These are phyloP conservation scores for Trichoderma koningii DNA, from an alignment of 2,329 filamentous ascomycete genomes.

Conservation along the genomic window DNA sequence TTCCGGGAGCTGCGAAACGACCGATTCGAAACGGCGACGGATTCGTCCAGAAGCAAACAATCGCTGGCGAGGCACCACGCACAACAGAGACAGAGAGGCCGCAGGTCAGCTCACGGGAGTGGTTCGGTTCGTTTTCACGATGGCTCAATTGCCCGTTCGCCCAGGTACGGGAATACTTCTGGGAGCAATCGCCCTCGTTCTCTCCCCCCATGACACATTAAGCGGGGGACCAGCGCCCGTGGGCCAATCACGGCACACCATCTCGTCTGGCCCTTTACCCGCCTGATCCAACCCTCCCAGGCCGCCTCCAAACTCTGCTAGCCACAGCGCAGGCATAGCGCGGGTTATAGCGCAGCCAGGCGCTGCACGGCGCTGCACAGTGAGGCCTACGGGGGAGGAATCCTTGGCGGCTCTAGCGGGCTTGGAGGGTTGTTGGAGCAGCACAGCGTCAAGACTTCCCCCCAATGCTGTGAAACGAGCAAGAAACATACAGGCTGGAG, in stretches of 20 bases:
- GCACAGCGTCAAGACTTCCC: background rate
- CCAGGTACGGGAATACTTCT: constrained; percentile 22
- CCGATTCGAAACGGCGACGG: constrained; percentile 8
- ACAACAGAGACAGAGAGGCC: constrained; percentile 10
- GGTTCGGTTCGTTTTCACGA: constrained; percentile 24
- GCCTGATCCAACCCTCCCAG: constrained; percentile 26
- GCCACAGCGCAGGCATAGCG: constrained; percentile 16
- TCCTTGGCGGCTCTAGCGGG: constrained; percentile 17
- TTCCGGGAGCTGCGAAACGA: background rate
- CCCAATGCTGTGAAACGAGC: constrained; percentile 3
- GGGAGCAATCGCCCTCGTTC: constrained; percentile 32
- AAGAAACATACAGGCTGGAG: background rate
- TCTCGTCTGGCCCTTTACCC: constrained; percentile 28
- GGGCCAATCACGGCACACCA: constrained; percentile 38
- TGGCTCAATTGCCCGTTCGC: constrained; percentile 27
- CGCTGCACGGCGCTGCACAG: constrained; percentile 16
- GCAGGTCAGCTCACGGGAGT: constrained; percentile 25
- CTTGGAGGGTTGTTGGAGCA: background rate
- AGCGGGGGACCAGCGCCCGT: constrained; percentile 38
- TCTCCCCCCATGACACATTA: constrained; percentile 44
- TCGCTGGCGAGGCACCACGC: constrained; percentile 24
- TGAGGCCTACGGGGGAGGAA: constrained; percentile 10
- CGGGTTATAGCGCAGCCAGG: constrained; percentile 2
- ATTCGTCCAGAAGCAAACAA: constrained; percentile 16
- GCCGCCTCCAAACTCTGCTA: constrained; percentile 24